Evolutionary conservation across 2,329 filamentous ascomycete genomes (phyloP).

Genomic region (Pezicula rhizophila): DNA sequence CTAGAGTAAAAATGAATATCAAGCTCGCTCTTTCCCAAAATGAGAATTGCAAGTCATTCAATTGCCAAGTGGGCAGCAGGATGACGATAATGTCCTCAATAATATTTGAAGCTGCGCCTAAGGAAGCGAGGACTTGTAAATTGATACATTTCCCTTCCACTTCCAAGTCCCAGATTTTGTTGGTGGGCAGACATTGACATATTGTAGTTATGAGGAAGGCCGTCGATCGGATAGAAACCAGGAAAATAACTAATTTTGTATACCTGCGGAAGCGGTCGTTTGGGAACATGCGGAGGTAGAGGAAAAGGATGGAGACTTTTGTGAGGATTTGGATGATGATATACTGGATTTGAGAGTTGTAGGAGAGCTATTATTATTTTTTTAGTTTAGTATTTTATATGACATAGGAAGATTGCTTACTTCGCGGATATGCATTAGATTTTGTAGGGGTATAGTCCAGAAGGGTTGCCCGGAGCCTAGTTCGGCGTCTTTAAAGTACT

Average conservation of each 20-base stretch:
- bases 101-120: conserved; percentile 61
- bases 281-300: conserved; percentile 16
- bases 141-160: conserved; percentile 43
- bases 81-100: conserved; percentile 61
- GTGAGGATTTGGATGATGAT: conserved; percentile 12
- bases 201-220: conserved; percentile 6
- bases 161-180: conserved; percentile 7
- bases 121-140: conserved; percentile 58
- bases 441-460: conserved; percentile 10
- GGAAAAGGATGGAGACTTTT: conserved; percentile 16
- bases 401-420: conserved; percentile 1
- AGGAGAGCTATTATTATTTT: conserved; percentile 12
- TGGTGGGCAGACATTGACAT: conserved; percentile 12
- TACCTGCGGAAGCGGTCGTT: conserved; percentile 5
- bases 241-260: conserved; percentile 7
- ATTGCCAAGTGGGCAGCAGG: conserved; percentile 57
- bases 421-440: conserved; percentile 10
- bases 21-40: conserved; percentile 60
- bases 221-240: conserved; percentile 2
- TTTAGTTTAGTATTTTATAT: not conserved
- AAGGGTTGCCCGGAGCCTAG: conserved; percentile 15
- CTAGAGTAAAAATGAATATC: conserved; percentile 60
- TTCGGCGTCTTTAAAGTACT: conserved; percentile 5
- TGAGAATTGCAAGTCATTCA: conserved; percentile 54
- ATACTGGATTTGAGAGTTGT: conserved; percentile 15